Evolutionary conservation across 2,329 filamentous ascomycete species (phyloP), one percentile per base, ranked within the genome.

Genomic region (Nothomitra cinnamomea): DNA sequence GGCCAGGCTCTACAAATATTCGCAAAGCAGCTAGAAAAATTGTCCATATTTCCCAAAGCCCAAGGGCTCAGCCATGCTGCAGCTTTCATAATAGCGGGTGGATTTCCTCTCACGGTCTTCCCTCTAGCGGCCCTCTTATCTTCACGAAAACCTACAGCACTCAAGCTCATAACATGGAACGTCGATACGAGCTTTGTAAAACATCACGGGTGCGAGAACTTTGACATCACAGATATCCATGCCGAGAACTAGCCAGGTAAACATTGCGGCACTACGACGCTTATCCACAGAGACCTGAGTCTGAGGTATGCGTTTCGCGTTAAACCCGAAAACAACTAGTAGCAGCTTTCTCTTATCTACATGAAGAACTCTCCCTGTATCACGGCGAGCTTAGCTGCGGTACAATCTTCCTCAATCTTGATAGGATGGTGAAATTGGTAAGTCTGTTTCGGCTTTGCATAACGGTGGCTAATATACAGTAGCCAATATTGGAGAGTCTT

Each of bases 231-330:
- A 0, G 76, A 79, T 45, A 8, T 70, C 2, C 66, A 69, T 41
- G 56, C 59, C 0, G 59, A 59, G 2, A 64, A 69, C 53, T 79
- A 75, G 76, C 62, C 68, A 19, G 65, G 64, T 1, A n/a, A n/a
- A n/a, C 61, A 61, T 3, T 57, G 78, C 56, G 77, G 76, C 3
- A 80, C 77, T 0, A 69, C 66, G 5, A 77, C 69, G 0, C 66
- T 80, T 10, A 57, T 79, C 1, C 73, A 77, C 54, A 64, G 63
- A n/a, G 64, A 69, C 2, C 59, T 79, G 3, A 60, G 63, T 3
- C 64, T 79, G 52, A 56, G 62, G 0, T 59, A 62, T 0, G 69
- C 71, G 21, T 79, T 78, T 56, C 70, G 77, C 4, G 69, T 79
- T 36, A 78, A 76, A 53, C n/a, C n/a, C n/a, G n/a, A n/a, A n/a